A percentile compares a stretch with the other conserved stretches of the same genome.
Evolutionary conservation across 345 rosid species (phyloP).

Genomic region (Rhodamnia argentea): DNA sequence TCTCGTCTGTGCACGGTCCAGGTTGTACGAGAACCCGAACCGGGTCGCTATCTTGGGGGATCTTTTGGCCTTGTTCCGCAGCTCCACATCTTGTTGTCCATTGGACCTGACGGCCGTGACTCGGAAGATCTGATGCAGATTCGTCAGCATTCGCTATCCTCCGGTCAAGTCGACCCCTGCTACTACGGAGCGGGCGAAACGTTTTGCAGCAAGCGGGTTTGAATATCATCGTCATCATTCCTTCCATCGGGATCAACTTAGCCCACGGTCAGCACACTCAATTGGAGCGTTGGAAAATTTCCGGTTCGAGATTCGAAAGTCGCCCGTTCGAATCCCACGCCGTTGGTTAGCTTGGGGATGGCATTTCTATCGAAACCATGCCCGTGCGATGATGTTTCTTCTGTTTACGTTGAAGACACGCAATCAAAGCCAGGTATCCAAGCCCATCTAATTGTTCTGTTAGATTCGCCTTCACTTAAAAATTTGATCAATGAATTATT

Average conservation of each 20-base stretch:
- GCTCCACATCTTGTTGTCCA: neutral
- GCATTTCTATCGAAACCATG: neutral
- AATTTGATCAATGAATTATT: neutral
- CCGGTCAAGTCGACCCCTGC: neutral
- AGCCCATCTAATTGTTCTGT: accelerated
- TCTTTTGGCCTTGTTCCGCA: neutral
- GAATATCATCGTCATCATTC: neutral
- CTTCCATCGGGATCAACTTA: neutral
- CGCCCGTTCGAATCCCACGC: neutral
- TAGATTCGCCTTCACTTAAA: neutral
- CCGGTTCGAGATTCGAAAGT: too few relatives aligned
- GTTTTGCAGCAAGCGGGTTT: neutral
- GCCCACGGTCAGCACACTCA: neutral
- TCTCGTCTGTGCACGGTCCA: too few relatives aligned
- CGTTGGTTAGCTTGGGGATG: neutral
- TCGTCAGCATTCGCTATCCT: neutral
- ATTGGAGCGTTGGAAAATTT: neutral
- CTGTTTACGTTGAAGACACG: neutral
- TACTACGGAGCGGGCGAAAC: neutral
- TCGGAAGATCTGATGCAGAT: neutral
- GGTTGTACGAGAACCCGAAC: neutral
- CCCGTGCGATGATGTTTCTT: neutral
- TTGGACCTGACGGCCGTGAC: neutral
- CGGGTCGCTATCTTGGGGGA: neutral
- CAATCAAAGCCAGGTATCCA: neutral